A percentile compares a stretch with the other conserved stretches of the same genome.
These are phyloP conservation scores for Capsicum pubescens DNA, from an alignment of 257 asterid genomes.

Conservation along the genomic window DNA sequence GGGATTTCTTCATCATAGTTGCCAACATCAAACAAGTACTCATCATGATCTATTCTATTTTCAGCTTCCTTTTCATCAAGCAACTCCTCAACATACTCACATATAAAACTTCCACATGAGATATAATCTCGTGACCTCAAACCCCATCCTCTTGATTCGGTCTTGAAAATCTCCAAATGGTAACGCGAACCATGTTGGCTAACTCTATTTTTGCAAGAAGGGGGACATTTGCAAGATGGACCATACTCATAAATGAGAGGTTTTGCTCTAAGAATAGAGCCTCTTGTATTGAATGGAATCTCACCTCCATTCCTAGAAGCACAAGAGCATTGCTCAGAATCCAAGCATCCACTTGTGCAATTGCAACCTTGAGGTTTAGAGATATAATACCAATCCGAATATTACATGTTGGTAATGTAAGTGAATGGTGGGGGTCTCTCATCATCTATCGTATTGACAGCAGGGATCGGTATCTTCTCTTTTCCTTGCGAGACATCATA, in stretches of 20 bases:
- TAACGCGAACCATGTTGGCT: constrained; percentile 50
- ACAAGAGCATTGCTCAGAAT: constrained; percentile 42
- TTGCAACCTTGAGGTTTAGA: constrained; percentile 40
- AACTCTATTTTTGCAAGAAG: constrained; percentile 57
- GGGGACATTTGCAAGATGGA: constrained; percentile 58
- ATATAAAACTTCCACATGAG: constrained; percentile 51
- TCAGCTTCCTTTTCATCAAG: constrained; percentile 38
- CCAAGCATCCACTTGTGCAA: constrained; percentile 54
- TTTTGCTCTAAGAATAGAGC: constrained; percentile 33
- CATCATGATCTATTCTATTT: constrained; percentile 30
- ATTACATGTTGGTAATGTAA: constrained; percentile 41
- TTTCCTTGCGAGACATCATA: constrained; percentile 52
- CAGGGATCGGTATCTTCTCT: constrained; percentile 47
- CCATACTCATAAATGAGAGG: constrained; percentile 56
- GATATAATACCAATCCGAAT: constrained; percentile 39
- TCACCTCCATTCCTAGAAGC: constrained; percentile 51
- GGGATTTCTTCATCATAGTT: constrained; percentile 19
- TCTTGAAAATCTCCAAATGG: constrained; percentile 53
- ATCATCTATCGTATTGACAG: constrained; percentile 42
- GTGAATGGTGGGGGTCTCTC: constrained; percentile 48
- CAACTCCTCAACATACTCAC: constrained; percentile 60
- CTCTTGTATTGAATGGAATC: constrained; percentile 56
- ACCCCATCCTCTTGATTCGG: constrained; percentile 55
- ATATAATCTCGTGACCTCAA: constrained; percentile 49
- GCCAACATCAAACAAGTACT: constrained; percentile 36